Conservation (phyloP, 164 flowering plant species). For the Berberis vulgaris region DNA sequence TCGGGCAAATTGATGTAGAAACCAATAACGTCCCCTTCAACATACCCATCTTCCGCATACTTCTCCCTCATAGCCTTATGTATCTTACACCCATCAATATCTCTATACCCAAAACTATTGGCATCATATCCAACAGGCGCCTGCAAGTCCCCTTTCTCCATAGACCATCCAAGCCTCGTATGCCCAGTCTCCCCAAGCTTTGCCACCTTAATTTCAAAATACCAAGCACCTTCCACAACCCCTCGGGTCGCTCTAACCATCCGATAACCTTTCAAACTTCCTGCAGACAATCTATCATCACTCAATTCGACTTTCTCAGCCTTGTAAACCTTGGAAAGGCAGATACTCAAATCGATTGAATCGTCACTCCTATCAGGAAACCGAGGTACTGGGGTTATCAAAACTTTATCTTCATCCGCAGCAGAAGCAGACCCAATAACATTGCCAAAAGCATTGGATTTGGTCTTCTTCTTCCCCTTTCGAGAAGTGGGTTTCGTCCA, state of each 20-base stretch:
- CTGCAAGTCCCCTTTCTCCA: slow-evolving; percentile 94
- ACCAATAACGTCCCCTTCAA: slow-evolving; percentile 93
- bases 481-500: slow-evolving; percentile 48
- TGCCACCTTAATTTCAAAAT: slow-evolving; percentile 71
- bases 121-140: slow-evolving; percentile 96
- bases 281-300: slow-evolving; percentile 71
- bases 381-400: slow-evolving; percentile 58
- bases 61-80: slow-evolving; percentile 87
- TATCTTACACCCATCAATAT: slow-evolving; percentile 83
- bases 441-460: slow-evolving; percentile 16
- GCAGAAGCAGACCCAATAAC: background rate
- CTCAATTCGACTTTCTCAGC: slow-evolving; percentile 92
- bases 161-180: slow-evolving; percentile 92
- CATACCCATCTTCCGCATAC: slow-evolving; percentile 85
- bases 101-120: slow-evolving; percentile 87
- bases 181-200: slow-evolving; percentile 84
- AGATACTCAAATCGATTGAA: slow-evolving; percentile 43
- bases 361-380: slow-evolving; percentile 78
- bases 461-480: slow-evolving; percentile 67
- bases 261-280: slow-evolving; percentile 81
- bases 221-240: slow-evolving; percentile 87
- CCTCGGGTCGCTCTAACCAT: slow-evolving; percentile 98
- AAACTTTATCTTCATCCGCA: slow-evolving; percentile 34
- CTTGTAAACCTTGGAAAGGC: slow-evolving; percentile 78
- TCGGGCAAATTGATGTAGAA: slow-evolving; percentile 83